Base-by-base conservation (phyloP, 257 asterid genomes). In the Plectranthus barbatus region DNA sequence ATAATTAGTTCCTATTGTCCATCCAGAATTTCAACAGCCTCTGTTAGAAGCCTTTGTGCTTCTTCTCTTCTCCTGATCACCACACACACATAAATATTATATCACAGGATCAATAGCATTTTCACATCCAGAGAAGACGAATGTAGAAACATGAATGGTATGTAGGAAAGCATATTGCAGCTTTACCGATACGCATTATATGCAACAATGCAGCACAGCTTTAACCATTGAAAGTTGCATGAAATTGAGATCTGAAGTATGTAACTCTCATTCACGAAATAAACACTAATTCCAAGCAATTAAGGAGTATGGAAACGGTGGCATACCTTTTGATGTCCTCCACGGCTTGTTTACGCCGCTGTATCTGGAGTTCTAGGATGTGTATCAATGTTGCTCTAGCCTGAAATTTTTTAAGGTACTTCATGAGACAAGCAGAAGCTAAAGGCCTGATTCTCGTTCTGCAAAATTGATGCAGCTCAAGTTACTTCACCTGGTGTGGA, bases 301-400 rank as follows among this genome's bases (percentile, higher is more conserved):
- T 55, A 11, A 9, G 62, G 53, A 56, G 58, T 55, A 48, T 55
- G 37, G 23, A 4, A 17, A 68, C 54, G 58, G 66, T 49, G 55
- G 9, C 60, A 56, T 64, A 92, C 99, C 93, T 86, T 82, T 75
- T 93, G 54, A 93, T 93, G 79, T 93, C 99, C 77, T 93, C 99
- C 58, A 93, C 93, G 6, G 99, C 99, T 82, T 84, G 97, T 73
- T 78, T 87, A 31, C 97, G 94, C 42, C 90, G 73, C 56, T 85
- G 90, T 82, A 93, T 93, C 80, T 90, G 99, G 67, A 87, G 95
- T 66, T 90, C 97, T 73, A 93, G 84, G 70, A 93, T 87, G 65
- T 93, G 97, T 69, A 90, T 90, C 59, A 93, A 74, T 26, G 99
- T 93, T 17, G 99, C 97, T 72, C 99, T 86, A 68, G 97, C 99